phyloP scores from a whole-genome alignment of 495 filamentous ascomycete species.

The Podospora pseudoanserina region DNA sequence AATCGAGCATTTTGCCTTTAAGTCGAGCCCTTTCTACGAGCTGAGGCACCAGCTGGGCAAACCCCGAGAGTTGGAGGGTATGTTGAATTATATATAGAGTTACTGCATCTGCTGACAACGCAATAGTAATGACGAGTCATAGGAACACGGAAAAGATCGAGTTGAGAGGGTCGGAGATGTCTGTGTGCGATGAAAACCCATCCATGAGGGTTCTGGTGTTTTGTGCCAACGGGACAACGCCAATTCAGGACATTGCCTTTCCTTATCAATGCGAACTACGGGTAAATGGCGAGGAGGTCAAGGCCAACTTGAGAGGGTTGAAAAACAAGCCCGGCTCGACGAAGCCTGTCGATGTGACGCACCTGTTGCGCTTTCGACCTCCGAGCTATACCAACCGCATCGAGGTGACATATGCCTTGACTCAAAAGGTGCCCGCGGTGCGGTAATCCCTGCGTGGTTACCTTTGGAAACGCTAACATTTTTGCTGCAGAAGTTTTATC shows the following conservation, averaged over 20 bases:
- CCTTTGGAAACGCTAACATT: constrained; percentile 4
- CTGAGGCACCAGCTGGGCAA: constrained; percentile 58
- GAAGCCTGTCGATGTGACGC: constrained; percentile 84
- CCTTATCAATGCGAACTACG: constrained; percentile 89
- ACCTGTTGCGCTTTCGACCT: constrained; percentile 61
- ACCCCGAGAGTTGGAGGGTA: constrained; percentile 60
- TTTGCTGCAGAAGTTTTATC: constrained; percentile 64
- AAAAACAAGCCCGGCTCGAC: constrained; percentile 96
- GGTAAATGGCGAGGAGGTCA: constrained; percentile 81
- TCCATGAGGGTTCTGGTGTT: constrained; percentile 72
- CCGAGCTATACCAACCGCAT: constrained; percentile 69
- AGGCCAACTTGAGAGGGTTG: constrained; percentile 82
- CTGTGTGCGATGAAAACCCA: constrained; percentile 50
- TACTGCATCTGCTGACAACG: neutral
- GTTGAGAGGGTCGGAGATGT: constrained; percentile 50
- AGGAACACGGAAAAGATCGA: constrained; percentile 51
- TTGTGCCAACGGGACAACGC: constrained; percentile 58
- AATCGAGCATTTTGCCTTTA: constrained; percentile 47
- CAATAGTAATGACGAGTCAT: constrained; percentile 55
- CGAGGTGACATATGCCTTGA: constrained; percentile 87
- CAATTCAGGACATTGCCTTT: constrained; percentile 76
- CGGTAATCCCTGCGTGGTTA: neutral
- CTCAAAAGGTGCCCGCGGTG: constrained; percentile 61
- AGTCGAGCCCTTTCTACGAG: constrained; percentile 74
- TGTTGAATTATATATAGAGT: constrained; percentile 22